Base-by-base conservation (phyloP, 192 early-diverging fungal genomes). In the Coemansia sp. region DNA sequence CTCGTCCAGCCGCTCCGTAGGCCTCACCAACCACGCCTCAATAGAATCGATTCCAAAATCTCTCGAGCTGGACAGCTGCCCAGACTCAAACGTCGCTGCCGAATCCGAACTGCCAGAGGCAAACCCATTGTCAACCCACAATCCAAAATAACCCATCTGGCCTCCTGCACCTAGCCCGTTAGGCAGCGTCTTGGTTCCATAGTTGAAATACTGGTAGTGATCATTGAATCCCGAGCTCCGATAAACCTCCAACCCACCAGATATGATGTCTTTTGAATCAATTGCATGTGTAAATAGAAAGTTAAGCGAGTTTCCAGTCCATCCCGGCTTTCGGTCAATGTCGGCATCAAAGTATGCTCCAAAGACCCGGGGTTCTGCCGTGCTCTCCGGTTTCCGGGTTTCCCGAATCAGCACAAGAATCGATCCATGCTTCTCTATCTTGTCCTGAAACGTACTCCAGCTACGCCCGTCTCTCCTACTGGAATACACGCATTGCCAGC, bases 141-240 rank as follows among this genome's bases (percentile, higher is more conserved):
- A 54, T 3, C 89, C 89, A 72, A 84, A 88, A 66, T 91, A 89
- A 5, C 84, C 87, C 58, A 91, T 63, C 60, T 93, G 91, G 8
- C 91, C 91, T 31, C 91, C 91, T 66, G 90, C 84, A 3, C 89
- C 91, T 31, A 91, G 71, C 0, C 87, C 91, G 69, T 93, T 93
- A 0, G 89, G 85, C 51, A 93, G 68, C 7, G 86, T 89, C 76
- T 93, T 86, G 30, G 83, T 89, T 0, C 86, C 90, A 51, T 83
- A 90, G 63, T 89, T 89, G 29, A 93, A 61, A 66, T 93, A 93
- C 57, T 91, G 89, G 61, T 85, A 93, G 67, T 93, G 83, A 49
- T 75, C 63, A 72, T 93, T 93, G 50, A 78, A 78, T 16, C 85
- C 73, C 4, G 67, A 75, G 3, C 78, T 72, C 14, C 68, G 61